Conservation (phyloP, 2,329 filamentous ascomycete genomes). For the Didymella pinodella region DNA sequence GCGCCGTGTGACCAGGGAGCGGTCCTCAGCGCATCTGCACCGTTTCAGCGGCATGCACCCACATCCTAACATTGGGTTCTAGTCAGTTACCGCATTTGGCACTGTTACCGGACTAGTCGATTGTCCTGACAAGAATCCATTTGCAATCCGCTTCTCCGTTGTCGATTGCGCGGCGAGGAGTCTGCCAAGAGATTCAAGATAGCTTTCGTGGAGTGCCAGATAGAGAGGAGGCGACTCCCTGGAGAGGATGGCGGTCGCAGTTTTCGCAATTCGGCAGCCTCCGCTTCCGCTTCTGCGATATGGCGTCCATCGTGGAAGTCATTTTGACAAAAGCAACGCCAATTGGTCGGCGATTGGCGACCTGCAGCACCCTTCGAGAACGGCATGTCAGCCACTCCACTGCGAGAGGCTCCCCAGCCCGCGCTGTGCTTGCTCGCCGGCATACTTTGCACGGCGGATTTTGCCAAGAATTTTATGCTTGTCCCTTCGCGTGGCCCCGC, state of each 20-base stretch:
- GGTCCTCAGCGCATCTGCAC: slow-evolving; percentile 8
- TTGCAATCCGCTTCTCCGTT: slow-evolving; percentile 28
- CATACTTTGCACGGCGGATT: slow-evolving; percentile 7
- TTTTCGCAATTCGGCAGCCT: slow-evolving; percentile 17
- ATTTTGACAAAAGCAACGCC: slow-evolving; percentile 19
- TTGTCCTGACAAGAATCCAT: slow-evolving; percentile 32
- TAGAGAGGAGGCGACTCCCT: slow-evolving; percentile 25
- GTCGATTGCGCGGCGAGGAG: slow-evolving; percentile 8
- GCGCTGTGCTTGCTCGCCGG: slow-evolving; percentile 9
- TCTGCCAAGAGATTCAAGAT: slow-evolving; percentile 19
- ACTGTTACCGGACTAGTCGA: slow-evolving; percentile 16
- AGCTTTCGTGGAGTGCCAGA: slow-evolving; percentile 14
- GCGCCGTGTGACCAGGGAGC: slow-evolving; percentile 14
- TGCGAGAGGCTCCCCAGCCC: slow-evolving; percentile 14
- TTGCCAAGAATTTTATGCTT: neutral
- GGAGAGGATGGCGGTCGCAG: slow-evolving; percentile 18
- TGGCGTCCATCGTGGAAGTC: slow-evolving; percentile 11
- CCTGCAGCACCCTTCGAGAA: slow-evolving; percentile 12
- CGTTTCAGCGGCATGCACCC: slow-evolving; percentile 13
- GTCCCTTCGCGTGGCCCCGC: slow-evolving; percentile 22
- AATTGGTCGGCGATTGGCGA: slow-evolving; percentile 19
- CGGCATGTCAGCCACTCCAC: slow-evolving; percentile 12
- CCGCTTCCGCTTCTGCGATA: slow-evolving; percentile 18
- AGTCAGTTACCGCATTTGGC: slow-evolving; percentile 19
- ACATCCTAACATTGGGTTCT: slow-evolving; percentile 20